Base-by-base conservation (phyloP, 306 rosid genomes). In the Delonix regia region DNA sequence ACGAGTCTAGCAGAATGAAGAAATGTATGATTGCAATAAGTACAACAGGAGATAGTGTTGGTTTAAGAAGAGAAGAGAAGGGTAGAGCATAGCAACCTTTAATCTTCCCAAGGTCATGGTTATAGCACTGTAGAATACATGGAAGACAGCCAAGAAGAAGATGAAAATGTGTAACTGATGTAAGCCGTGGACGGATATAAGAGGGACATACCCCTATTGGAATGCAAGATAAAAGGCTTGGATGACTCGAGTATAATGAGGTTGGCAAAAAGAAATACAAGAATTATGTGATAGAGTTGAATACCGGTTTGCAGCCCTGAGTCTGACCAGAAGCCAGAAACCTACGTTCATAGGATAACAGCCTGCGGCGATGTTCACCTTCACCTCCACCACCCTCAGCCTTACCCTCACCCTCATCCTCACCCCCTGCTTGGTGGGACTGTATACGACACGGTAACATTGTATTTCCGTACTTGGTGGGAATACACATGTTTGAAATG, bases 141-240 rank as follows among this genome's bases (percentile, higher is more conserved):
- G 94, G 74, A 90, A 86, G 55, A 86, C 82, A 1, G 94, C 94
- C 73, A 90, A 83, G 79, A 90, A 90, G 88, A 90, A 90, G 77
- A 90, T 90, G 88, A 90, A 90, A 83, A 90, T 90, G 87, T 90
- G 94, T 25, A 90, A 69, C 76, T 95, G 99, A 86, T 95, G 99
- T 61, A 95, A 80, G 48, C 90, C 99, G 63, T 76, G 27, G 53
- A 89, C 75, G 3, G 99, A 91, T 71, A 95, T 95, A 57, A 95
- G 91, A 33, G 97, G 94, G 53, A 25, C 47, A 14, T 75, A 6
- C 0, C 99, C 99, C 99, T 95, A 72, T 33, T 62, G 8, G 21
- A 60, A 27, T 27, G 65, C 73, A 83, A 47, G 47, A 72, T 19
- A 38, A 60, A 64, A 78, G 57, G 63, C 27, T 47, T 64, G 64